phyloP scores from a whole-genome alignment of 495 filamentous ascomycete genomes.

The Evernia prunastri region DNA sequence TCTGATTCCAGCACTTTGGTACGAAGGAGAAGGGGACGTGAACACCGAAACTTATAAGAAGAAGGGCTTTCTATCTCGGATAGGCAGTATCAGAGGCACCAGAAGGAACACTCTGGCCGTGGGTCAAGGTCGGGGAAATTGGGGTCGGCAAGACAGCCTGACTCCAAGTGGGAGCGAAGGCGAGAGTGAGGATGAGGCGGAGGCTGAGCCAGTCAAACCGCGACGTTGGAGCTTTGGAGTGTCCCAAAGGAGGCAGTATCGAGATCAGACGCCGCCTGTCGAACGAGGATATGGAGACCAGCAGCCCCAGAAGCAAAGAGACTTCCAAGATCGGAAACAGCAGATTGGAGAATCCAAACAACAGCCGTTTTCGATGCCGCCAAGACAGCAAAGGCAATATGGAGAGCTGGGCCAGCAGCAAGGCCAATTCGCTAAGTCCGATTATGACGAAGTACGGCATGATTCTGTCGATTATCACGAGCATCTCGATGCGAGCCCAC shows the following conservation, averaged over 20 bases:
- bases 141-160: conserved; percentile 21
- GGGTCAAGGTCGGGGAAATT: conserved; percentile 23
- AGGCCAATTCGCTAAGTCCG: neutral
- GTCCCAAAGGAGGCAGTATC: conserved; percentile 20
- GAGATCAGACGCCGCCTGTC: conserved; percentile 21
- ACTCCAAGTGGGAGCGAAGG: conserved; percentile 21
- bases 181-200: conserved; percentile 8
- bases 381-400: conserved; percentile 11
- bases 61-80: conserved; percentile 18
- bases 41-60: conserved; percentile 20
- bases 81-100: conserved; percentile 19
- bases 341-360: conserved; percentile 11
- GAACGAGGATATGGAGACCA: conserved; percentile 7
- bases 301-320: conserved; percentile 9
- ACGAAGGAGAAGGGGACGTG: conserved; percentile 41
- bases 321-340: conserved; percentile 16
- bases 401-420: conserved; percentile 7
- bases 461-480: conserved; percentile 23
- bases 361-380: conserved; percentile 14
- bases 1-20: conserved; percentile 68
- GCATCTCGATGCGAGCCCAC: conserved; percentile 16
- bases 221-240: conserved; percentile 24
- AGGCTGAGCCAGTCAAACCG: conserved; percentile 10
- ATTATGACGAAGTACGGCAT: conserved; percentile 9
- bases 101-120: conserved; percentile 16